Conservation (phyloP, 2,329 filamentous ascomycete species). For the Ceratocystis colombiana region DNA sequence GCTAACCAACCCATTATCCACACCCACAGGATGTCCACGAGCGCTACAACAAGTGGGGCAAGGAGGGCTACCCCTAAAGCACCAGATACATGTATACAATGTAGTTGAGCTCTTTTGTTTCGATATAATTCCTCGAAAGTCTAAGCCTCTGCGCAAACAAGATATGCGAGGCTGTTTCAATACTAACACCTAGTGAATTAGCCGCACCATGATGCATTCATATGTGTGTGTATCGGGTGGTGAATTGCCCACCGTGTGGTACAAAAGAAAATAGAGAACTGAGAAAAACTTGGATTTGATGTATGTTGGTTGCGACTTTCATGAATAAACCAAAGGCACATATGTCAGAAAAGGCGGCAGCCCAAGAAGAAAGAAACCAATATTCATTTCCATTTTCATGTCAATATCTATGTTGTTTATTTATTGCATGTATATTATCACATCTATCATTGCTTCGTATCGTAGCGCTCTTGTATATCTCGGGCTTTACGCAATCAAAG, state of each 20-base stretch:
- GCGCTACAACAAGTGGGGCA: constrained; percentile 99
- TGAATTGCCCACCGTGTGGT: too few species aligned
- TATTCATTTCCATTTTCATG: too few species aligned
- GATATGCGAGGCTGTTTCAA: constrained; percentile 5
- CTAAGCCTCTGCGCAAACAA: not conserved
- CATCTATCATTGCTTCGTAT: constrained; percentile 8
- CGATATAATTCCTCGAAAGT: not conserved
- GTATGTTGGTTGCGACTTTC: not conserved
- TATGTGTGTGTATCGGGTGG: too few species aligned
- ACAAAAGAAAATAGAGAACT: too few species aligned
- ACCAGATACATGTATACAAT: not conserved
- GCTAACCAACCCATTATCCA: not conserved
- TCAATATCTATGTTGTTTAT: not conserved
- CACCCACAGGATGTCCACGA: constrained; percentile 69
- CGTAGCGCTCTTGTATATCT: not conserved
- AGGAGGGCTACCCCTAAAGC: constrained; percentile 70
- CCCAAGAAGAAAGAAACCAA: too few species aligned
- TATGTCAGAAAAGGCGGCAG: too few species aligned
- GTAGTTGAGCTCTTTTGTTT: not conserved
- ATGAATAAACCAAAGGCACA: too few species aligned
- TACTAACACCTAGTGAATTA: not conserved
- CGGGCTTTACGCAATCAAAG: constrained; percentile 33
- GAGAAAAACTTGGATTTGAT: too few species aligned
- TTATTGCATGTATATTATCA: not conserved
- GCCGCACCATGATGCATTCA: not conserved